Base-by-base conservation (phyloP, 257 asterid species). In the Galeopsis tetrahit region DNA sequence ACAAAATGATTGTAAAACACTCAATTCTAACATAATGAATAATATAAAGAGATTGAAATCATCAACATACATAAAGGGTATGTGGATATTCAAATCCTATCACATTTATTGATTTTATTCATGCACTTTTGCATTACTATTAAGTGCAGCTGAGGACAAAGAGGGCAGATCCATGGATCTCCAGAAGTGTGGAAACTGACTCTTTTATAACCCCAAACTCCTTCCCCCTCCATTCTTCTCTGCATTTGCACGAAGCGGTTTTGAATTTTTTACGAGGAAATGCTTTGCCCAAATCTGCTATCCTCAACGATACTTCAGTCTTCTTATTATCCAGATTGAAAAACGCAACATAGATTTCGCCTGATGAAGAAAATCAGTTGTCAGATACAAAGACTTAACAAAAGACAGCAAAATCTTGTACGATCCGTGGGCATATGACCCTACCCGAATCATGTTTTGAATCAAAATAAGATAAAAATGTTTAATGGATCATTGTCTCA, bases 161-260 rank as follows among this genome's bases (percentile, higher is more conserved):
- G 43, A 94, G 82, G 4, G 96, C 96, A 77, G 83, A 75, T 51
- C 96, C 98, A 78, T 89, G 97, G 53, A 75, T 68, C 32, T 52
- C 88, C 17, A 94, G 77, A 66, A 70, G 82, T 13, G 79, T 56
- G 4, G 93, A 77, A 32, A 91, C 14, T 1, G 85, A 56, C 5
- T 78, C 85, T 67, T 66, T 78, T 38, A 88, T 66, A 31, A 77
- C 78, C 69, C 94, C 96, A 72, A 77, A 86, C 72, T 84, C 84
- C 77, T 78, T 83, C 52, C 83, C 90, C 43, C 88, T 87, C 97
- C 97, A 94, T 69, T 86, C 84, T 83, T 94, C 99, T 62, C 73
- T 82, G 80, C 87, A 75, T 33, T 68, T 48, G 85, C 97, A 94
- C 0, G 77, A 77, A 10, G 66, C 53, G 2, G 39, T 0, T 5